Evolutionary conservation across 306 rosid genomes (phyloP).

Genomic region (Vigna unguiculata): DNA sequence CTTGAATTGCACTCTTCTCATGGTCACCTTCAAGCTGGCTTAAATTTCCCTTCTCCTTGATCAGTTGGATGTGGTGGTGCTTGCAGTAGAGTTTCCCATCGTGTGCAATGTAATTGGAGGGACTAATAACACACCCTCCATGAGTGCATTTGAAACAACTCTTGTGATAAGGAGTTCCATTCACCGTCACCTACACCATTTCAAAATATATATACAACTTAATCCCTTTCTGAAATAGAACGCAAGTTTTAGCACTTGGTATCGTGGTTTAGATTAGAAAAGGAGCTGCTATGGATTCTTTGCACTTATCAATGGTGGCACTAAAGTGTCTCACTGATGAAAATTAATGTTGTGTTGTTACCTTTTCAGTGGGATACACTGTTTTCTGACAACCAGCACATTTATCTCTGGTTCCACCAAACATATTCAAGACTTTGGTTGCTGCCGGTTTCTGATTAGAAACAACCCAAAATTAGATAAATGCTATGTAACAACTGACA

Average conservation of each 20-base stretch:
- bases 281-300: background rate
- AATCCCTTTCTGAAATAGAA: background rate
- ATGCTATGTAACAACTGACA: conserved; percentile 11
- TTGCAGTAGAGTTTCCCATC: conserved; percentile 93
- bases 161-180: conserved; percentile 88
- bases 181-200: conserved; percentile 69
- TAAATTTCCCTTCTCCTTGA: conserved; percentile 85
- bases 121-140: conserved; percentile 92
- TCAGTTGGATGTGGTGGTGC: conserved; percentile 86
- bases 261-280: background rate
- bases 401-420: conserved; percentile 88
- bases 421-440: conserved; percentile 67
- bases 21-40: conserved; percentile 91
- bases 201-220: conserved; percentile 27
- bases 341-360: conserved; percentile 20
- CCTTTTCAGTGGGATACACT: conserved; percentile 91
- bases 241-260: background rate
- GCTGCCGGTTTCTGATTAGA: conserved; percentile 66
- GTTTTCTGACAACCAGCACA: conserved; percentile 85
- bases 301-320: background rate
- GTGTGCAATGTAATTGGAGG: conserved; percentile 88
- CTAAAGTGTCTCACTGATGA: background rate
- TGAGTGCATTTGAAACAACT: conserved; percentile 91
- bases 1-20: conserved; percentile 51
- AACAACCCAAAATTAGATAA: conserved; percentile 24